phyloP scores from a whole-genome alignment of 345 rosid species.

The Atalantia buxifolia region DNA sequence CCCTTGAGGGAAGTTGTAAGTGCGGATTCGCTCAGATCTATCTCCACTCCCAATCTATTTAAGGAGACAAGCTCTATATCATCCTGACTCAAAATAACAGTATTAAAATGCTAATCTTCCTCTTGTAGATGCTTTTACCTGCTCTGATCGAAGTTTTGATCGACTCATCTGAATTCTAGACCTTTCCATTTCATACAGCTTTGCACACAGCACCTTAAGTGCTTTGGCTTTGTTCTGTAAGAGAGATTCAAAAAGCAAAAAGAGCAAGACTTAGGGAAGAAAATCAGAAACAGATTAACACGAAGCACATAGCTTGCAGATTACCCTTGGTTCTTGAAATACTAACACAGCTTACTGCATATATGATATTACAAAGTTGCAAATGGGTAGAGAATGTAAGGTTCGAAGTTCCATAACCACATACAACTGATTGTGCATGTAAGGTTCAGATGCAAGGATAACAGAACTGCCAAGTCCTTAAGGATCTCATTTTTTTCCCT shows the following conservation, averaged over 20 bases:
- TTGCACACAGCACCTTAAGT: conserved; percentile 83
- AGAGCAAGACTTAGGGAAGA: background rate
- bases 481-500: background rate
- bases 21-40: conserved; percentile 85
- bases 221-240: conserved; percentile 89
- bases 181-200: conserved; percentile 91
- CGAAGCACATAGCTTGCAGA: background rate
- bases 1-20: conserved; percentile 95
- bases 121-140: conserved; percentile 41
- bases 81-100: background rate
- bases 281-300: background rate
- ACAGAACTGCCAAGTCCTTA: background rate
- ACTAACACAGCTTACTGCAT: background rate
- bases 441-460: background rate
- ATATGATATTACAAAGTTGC: background rate
- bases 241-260: conserved; percentile 1
- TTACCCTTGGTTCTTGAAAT: background rate
- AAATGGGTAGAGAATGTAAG: background rate
- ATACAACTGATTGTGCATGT: background rate
- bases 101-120: background rate
- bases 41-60: conserved; percentile 92
- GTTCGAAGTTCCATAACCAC: background rate
- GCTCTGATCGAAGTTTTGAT: conserved; percentile 81
- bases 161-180: conserved; percentile 61
- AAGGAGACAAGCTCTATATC: conserved; percentile 7